Conservation (phyloP, 2,329 filamentous ascomycete genomes). For the Verticillium nonalfalfae region DNA sequence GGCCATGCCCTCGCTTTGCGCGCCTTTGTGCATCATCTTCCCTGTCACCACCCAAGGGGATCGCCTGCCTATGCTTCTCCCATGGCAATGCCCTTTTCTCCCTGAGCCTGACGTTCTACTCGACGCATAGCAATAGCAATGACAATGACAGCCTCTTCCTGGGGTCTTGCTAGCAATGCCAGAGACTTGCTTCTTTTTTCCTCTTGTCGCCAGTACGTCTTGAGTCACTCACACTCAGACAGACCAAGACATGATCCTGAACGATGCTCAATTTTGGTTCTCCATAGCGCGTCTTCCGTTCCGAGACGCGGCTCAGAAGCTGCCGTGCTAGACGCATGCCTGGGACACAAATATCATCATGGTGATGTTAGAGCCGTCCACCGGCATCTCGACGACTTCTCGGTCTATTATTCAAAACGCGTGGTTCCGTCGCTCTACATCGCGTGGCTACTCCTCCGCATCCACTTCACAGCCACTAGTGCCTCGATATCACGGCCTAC, state of each 20-base stretch:
- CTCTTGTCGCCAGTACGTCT: not conserved
- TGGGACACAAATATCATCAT: not conserved
- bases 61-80: too few relatives aligned
- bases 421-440: not conserved
- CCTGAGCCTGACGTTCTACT: not conserved
- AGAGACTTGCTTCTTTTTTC: not conserved
- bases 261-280: not conserved
- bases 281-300: not conserved
- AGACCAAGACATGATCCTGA: not conserved
- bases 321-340: not conserved
- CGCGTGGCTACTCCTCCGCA: not conserved
- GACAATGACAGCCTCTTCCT: not conserved
- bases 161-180: not conserved
- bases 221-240: not conserved
- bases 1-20: not conserved
- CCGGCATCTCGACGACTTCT: not conserved
- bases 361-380: not conserved
- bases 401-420: not conserved
- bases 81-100: too few relatives aligned
- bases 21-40: not conserved
- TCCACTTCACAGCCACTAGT: not conserved
- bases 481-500: not conserved
- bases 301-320: not conserved
- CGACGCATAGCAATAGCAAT: too few relatives aligned
- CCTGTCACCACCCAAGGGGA: not conserved